These are phyloP conservation scores for Daldinia concentrica DNA, from an alignment of 495 filamentous ascomycete genomes.

Conservation along the genomic window DNA sequence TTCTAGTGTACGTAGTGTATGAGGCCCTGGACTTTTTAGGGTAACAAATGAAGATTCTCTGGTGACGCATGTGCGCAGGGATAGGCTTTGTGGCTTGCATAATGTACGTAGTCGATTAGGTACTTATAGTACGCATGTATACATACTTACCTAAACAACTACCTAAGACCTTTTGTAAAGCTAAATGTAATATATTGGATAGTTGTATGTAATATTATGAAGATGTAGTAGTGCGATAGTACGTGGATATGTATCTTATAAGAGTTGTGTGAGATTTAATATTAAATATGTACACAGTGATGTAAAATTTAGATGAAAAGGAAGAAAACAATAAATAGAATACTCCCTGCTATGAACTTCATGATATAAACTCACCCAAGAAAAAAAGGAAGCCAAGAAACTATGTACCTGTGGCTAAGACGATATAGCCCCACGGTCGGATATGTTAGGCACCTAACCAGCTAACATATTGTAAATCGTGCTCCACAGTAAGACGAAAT, in stretches of 20 bases:
- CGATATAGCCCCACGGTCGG: too few relatives aligned
- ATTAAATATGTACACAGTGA: not conserved
- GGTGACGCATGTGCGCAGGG: conserved; percentile 41
- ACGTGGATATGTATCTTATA: not conserved
- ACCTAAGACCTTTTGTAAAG: too few relatives aligned
- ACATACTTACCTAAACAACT: too few relatives aligned
- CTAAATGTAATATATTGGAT: too few relatives aligned
- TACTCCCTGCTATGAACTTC: not conserved
- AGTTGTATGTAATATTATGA: not conserved
- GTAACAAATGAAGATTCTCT: conserved; percentile 36
- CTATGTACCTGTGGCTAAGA: conserved; percentile 7
- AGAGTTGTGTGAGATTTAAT: not conserved
- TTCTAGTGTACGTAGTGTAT: not conserved
- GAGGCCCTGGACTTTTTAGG: not conserved
- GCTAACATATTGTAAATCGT: not conserved
- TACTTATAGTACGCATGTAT: not conserved
- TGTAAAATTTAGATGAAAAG: not conserved
- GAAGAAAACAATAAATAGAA: not conserved
- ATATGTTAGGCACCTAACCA: not conserved
- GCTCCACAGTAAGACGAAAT: conserved; percentile 19
- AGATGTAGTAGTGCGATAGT: not conserved
- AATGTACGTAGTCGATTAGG: not conserved
- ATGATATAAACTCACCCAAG: not conserved
- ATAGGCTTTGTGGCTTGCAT: conserved; percentile 24
- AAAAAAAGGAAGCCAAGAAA: not conserved